Evolutionary conservation across 2,329 filamentous ascomycete species (phyloP).

Genomic region (Chaetomiaceae sp.): DNA sequence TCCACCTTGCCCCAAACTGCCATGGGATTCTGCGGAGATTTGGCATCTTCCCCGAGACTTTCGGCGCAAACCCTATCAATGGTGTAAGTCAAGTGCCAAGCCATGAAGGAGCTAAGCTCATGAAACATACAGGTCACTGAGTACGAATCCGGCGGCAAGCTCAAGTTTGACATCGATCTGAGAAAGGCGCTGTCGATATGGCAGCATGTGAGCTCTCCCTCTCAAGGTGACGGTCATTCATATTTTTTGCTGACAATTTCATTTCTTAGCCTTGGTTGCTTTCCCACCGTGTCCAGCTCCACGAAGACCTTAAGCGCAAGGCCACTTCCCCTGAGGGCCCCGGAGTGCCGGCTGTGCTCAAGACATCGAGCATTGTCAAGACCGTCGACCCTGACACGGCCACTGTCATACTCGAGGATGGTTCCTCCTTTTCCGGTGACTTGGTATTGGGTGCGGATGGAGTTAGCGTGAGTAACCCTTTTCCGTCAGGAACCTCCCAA

Average conservation of each 20-base stretch:
- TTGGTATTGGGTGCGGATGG: slow-evolving; percentile 53
- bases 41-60: slow-evolving; percentile 29
- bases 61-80: slow-evolving; percentile 34
- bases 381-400: slow-evolving; percentile 39
- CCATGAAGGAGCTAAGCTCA: background rate
- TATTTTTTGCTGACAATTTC: background rate
- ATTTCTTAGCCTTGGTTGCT: slow-evolving; percentile 41
- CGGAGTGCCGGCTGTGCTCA: slow-evolving; percentile 36
- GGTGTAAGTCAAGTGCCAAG: slow-evolving; percentile 23
- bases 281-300: slow-evolving; percentile 48
- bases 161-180: slow-evolving; percentile 35
- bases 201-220: slow-evolving; percentile 35
- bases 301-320: slow-evolving; percentile 43
- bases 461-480: slow-evolving; percentile 38
- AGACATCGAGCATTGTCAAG: slow-evolving; percentile 40
- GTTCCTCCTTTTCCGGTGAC: slow-evolving; percentile 41
- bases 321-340: slow-evolving; percentile 37
- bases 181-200: slow-evolving; percentile 36
- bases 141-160: slow-evolving; percentile 35
- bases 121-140: slow-evolving; percentile 31
- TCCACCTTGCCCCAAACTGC: slow-evolving; percentile 51
- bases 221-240: background rate
- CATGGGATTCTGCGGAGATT: slow-evolving; percentile 42
- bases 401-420: slow-evolving; percentile 43
- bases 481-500: background rate